Percentiles rank a stretch among this genome's conserved stretches.
Conservation (phyloP, 2,329 filamentous ascomycete genomes). For the Penicillium nordicum region DNA sequence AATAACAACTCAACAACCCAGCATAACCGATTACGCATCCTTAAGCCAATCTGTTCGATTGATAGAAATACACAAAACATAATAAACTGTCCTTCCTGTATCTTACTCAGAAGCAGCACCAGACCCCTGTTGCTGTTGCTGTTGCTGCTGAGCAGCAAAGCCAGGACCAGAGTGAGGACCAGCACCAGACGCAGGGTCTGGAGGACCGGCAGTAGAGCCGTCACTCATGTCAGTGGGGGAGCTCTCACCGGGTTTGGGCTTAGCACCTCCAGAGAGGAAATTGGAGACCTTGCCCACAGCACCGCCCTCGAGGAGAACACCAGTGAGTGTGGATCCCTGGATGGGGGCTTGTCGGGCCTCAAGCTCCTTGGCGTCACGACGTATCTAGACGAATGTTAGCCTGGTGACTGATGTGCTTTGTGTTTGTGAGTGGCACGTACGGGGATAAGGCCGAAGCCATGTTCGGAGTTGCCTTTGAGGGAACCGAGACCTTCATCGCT, state of each 20-base stretch:
- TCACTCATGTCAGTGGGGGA: neutral
- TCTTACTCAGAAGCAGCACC: neutral
- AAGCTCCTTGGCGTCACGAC: conserved; percentile 13
- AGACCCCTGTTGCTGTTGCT: neutral
- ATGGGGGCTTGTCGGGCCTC: conserved; percentile 17
- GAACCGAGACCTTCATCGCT: conserved; percentile 14
- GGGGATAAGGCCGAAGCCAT: conserved; percentile 22
- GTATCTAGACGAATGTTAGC: conserved; percentile 13
- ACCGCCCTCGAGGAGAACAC: conserved; percentile 16
- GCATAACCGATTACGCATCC: neutral
- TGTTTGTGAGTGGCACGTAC: conserved; percentile 2
- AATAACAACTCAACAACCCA: conserved; percentile 2
- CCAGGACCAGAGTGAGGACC: conserved; percentile 5
- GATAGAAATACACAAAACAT: no score
- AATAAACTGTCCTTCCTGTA: neutral
- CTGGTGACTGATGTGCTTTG: no score
- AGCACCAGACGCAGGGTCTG: conserved; percentile 7
- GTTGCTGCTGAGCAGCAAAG: neutral
- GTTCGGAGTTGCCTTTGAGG: conserved; percentile 15
- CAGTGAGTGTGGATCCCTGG: conserved; percentile 17
- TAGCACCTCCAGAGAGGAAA: conserved; percentile 3
- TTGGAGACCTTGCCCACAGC: conserved; percentile 16
- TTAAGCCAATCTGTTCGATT: neutral
- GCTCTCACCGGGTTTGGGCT: neutral
- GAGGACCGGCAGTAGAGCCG: conserved; percentile 1